phyloP scores from a whole-genome alignment of 352 stramenopile genomes.

The Pythium aristosporum region DNA sequence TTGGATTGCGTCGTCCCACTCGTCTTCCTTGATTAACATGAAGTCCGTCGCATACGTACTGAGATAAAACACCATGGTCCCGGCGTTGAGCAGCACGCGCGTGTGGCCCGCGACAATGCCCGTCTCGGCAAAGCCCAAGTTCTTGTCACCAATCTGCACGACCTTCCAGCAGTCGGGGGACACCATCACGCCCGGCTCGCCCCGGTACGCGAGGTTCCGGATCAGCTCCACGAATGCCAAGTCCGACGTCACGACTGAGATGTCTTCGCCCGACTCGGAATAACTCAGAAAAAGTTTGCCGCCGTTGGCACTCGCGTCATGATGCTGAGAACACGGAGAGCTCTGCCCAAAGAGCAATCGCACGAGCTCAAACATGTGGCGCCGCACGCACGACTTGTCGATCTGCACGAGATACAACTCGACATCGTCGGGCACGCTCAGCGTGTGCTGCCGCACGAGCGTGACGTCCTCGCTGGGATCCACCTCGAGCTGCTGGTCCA shows the following conservation, averaged over 20 bases:
- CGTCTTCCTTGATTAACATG: conserved; percentile 73
- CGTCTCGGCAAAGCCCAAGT: conserved; percentile 57
- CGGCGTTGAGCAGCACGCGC: conserved; percentile 50
- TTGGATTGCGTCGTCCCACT: conserved; percentile 50
- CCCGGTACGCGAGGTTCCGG: conserved; percentile 31
- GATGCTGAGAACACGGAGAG: neutral
- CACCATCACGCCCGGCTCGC: conserved; percentile 50
- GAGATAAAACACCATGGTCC: conserved; percentile 67
- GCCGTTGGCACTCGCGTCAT: neutral
- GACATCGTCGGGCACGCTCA: conserved; percentile 50
- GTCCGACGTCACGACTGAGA: conserved; percentile 60
- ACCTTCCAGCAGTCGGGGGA: conserved; percentile 64
- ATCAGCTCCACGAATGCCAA: conserved; percentile 41
- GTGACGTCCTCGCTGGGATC: conserved; percentile 22
- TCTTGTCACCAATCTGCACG: conserved; percentile 62
- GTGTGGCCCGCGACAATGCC: conserved; percentile 69
- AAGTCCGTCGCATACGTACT: conserved; percentile 73
- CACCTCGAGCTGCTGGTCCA: neutral
- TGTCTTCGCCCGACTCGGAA: conserved; percentile 56
- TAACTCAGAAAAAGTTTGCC: conserved; percentile 55
- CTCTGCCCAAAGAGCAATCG: conserved; percentile 43
- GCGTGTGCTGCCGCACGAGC: conserved; percentile 45
- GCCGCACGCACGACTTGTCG: conserved; percentile 37
- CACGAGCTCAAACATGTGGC: conserved; percentile 60
- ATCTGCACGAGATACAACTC: conserved; percentile 60